Evolutionary conservation across 2,329 filamentous ascomycete species (phyloP), one percentile per base, ranked within the genome.

Genomic region (Penicillium sp.): DNA sequence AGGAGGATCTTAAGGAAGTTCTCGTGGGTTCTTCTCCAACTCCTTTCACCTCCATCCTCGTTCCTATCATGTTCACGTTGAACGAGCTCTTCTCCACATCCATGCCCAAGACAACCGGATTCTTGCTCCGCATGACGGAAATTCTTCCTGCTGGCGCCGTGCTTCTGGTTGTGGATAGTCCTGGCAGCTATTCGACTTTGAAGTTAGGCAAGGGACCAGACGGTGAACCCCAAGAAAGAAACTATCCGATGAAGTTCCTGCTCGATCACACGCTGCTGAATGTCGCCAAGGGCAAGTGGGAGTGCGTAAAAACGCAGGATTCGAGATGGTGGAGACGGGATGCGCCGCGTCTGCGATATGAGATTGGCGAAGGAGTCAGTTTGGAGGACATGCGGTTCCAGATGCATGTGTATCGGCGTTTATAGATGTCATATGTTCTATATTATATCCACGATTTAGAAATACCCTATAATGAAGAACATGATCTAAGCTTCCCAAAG

Each of bases 361-460:
- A 90, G 7, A 89, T 96, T 61, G 80, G 84, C 25, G 96, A 96
- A 69, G 88, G 89, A 3, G 89, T 95, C 54, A 80, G 83, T 43
- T 72, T 97, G 64, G 92, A 97, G 73, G 89, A 96, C 66, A 95
- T 96, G 91, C 83, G 91, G 39, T 95, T 92, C 70, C 92, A 97
- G 70, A 77, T 95, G 60, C 90, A 96, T 73, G 66, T 96, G 13
- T 97, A 95, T 64, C 70, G 72, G 47, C 71, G 74, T 53, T 41
- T 73, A 36, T 49, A 48, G 41, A 35, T 25, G 13, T 46, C 29
- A 39, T 29, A 9, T 46, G 12, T 35, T 19, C 53, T 46, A 51
- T 33, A 27, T 39, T 13, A 25, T 13, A 25, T 25, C 22, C 22
- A 39, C 14, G 27, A 33, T 41, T 31, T 35, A 35, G 33, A 35